Evolutionary conservation across 805 yeast species (phyloP).

Genomic region (Saturnispora silvae): DNA sequence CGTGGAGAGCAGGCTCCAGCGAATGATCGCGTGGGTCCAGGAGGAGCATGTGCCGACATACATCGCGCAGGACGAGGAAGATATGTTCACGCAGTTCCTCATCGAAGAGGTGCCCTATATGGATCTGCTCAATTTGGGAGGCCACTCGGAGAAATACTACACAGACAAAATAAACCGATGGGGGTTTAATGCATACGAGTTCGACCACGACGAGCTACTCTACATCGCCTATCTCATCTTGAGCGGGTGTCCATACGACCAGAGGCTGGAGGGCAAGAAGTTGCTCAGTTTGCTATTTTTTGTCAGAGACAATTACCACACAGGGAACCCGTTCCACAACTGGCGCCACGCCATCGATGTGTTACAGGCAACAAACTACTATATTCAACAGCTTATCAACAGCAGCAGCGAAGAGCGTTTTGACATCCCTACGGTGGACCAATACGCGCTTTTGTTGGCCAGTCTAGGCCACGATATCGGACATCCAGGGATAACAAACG

Average conservation of each 20-base stretch:
- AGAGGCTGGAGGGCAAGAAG: not conserved
- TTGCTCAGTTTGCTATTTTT: constrained; percentile 39
- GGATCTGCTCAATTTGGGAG: constrained; percentile 18
- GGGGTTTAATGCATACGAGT: constrained; percentile 63
- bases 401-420: constrained; percentile 11
- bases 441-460: constrained; percentile 57
- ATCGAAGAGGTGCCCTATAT: constrained; percentile 23
- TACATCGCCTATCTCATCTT: constrained; percentile 50
- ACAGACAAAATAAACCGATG: constrained; percentile 38
- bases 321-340: constrained; percentile 87
- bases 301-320: constrained; percentile 68
- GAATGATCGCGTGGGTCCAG: too few species aligned
- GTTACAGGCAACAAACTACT: constrained; percentile 75
- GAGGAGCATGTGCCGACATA: too few species aligned
- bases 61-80: too few species aligned
- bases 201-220: constrained; percentile 54
- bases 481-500: constrained; percentile 92
- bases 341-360: constrained; percentile 95
- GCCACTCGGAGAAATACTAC: constrained; percentile 17
- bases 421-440: constrained; percentile 26
- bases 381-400: constrained; percentile 24
- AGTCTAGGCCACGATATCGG: constrained; percentile 94
- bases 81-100: constrained; percentile 18
- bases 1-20: too few species aligned
- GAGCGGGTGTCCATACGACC: constrained; percentile 10